These are phyloP conservation scores for Elsinoe australis DNA, from an alignment of 2,329 filamentous ascomycete genomes.

Conservation along the genomic window DNA sequence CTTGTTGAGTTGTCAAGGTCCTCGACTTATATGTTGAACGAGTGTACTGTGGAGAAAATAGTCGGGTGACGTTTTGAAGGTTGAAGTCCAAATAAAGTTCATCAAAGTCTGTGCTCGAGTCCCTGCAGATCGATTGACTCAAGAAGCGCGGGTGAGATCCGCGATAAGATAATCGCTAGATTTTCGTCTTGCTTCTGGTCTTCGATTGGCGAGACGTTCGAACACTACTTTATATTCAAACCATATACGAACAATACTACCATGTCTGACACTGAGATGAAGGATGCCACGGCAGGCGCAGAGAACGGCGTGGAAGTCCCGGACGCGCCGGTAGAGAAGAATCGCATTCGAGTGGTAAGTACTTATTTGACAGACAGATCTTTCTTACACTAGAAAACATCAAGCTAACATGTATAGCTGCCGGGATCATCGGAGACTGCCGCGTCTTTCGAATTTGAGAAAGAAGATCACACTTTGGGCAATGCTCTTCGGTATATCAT, in stretches of 20 bases:
- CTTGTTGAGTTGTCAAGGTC: no score
- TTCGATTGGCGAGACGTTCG: no score
- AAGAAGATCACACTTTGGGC: constrained; percentile 90
- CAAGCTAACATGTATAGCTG: constrained; percentile 47
- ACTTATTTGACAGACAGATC: background rate
- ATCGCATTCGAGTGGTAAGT: constrained; percentile 41
- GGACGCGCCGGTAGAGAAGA: constrained; percentile 34
- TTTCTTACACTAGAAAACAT: background rate
- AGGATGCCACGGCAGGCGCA: constrained; percentile 36
- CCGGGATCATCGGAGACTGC: constrained; percentile 77
- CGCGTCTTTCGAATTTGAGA: constrained; percentile 88
- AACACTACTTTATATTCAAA: no score
- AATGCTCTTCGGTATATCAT: constrained; percentile 92
- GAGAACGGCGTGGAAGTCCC: constrained; percentile 40
- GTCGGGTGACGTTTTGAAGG: background rate
- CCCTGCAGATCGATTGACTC: constrained; percentile 11
- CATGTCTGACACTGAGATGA: constrained; percentile 28
- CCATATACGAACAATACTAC: constrained; percentile 17
- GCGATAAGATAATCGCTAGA: constrained; percentile 21
- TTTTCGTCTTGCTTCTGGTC: constrained; percentile 19
- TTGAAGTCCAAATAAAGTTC: background rate
- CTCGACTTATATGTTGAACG: no score
- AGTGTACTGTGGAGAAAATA: background rate
- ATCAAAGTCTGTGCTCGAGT: constrained; percentile 6
- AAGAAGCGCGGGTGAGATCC: constrained; percentile 22